Evolutionary conservation across 495 filamentous ascomycete species (phyloP), one percentile per base, ranked within the genome.

Genomic region (Geopyxis carbonaria): DNA sequence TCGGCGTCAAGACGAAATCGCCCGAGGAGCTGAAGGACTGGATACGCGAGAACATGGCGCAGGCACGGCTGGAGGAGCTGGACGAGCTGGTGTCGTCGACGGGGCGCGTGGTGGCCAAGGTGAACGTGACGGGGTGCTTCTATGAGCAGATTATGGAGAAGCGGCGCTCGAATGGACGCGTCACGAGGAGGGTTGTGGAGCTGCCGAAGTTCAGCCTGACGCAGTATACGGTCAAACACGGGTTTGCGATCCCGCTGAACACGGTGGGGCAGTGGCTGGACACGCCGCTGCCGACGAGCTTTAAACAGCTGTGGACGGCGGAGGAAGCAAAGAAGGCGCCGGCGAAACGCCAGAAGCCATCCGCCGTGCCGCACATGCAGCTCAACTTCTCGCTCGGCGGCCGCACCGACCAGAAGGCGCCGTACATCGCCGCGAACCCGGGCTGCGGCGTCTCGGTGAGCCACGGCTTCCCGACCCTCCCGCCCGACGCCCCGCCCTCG

Each of bases 11-110:
- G 48, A 47, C 63, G 11, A 63, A 62, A 61, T 49, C 49, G 23
- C 59, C 63, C 1, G 56, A 59, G 25, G 60, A 70, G 45, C 70
- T 71, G 50, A 59, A 64, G 40, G 41, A 51, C 31, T 70, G 66
- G 66, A 63, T 69, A 31, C 46, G 68, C 38, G 61, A 60, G 37
- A 55, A 48, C 11, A 64, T 70, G 60, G 62, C 61, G 43, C 58
- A 47, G 24, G 56, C 61, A 13, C 62, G 65, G 45, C 53, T 61
- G 43, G 50, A 56, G 23, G 55, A 52, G 29, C 45, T 71, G 4
- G 54, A 66, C 38, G 52, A 50, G 5, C 31, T 70, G 55, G 66
- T 71, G 13, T 45, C 45, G 13, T 61, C 58, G 40, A 56, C 46
- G 48, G 65, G 67, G 49, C 51, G 57, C 3, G 40, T 69, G 21